Evolutionary conservation across 495 filamentous ascomycete genomes (phyloP).

Genomic region (Barbatosphaeria neglecta): DNA sequence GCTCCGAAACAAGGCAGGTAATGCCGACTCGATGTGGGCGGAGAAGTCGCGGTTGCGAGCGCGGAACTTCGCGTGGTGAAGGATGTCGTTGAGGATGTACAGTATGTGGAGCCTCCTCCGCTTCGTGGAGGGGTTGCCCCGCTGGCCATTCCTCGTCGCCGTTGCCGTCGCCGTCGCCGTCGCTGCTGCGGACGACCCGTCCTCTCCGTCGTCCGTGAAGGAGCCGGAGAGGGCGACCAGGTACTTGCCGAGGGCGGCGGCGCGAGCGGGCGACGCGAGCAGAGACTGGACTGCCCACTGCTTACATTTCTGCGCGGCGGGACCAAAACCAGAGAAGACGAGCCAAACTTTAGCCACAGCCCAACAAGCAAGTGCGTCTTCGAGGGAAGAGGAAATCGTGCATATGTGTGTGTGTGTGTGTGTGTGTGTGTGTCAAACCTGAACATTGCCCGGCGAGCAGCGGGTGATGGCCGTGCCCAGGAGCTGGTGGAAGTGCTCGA

Average conservation of each 20-base stretch:
- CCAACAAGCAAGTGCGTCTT: constrained; percentile 38
- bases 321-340: constrained; percentile 5
- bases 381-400: constrained; percentile 32
- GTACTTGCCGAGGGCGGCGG: constrained; percentile 62
- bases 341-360: constrained; percentile 46
- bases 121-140: constrained; percentile 43
- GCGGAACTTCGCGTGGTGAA: constrained; percentile 67
- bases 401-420: too few species aligned
- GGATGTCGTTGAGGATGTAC: constrained; percentile 71
- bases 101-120: constrained; percentile 66
- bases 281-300: constrained; percentile 68
- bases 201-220: constrained; percentile 26
- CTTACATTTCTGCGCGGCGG: constrained; percentile 63
- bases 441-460: constrained; percentile 77
- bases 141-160: constrained; percentile 5
- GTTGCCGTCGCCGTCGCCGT: constrained; percentile 2
- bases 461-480: constrained; percentile 57
- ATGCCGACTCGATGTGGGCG: constrained; percentile 45
- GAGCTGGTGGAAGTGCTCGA: constrained; percentile 55
- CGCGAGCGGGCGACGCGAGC: constrained; percentile 53
- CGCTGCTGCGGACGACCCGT: constrained; percentile 4
- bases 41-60: constrained; percentile 42
- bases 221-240: constrained; percentile 56
- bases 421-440: constrained; percentile 78
- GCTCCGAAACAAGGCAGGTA: constrained; percentile 49